Evolutionary conservation across 371 early-diverging fungal species (phyloP).

Genomic region (Conidiobolus incongruus): DNA sequence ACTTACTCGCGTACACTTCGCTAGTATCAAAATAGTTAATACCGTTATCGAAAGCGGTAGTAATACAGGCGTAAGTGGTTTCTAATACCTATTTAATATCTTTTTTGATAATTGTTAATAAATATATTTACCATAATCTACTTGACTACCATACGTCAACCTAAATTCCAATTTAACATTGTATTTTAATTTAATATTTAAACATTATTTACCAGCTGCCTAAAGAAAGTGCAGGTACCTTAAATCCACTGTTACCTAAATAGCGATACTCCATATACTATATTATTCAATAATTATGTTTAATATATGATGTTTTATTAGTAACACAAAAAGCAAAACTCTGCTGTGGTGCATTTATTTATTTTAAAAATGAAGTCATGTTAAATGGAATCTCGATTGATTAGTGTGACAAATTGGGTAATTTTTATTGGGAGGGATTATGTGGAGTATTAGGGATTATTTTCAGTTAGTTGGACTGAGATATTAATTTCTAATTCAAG

Average conservation of each 20-base stretch:
- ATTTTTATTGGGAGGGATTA: no score
- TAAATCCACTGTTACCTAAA: constrained; percentile 57
- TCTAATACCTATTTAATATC: constrained; percentile 9
- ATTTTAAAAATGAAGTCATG: no score
- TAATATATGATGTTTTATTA: no score
- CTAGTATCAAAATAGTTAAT: constrained; percentile 71
- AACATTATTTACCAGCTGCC: constrained; percentile 18
- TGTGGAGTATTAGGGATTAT: no score
- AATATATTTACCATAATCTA: constrained; percentile 6
- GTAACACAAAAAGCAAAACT: no score
- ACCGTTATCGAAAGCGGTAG: constrained; percentile 45
- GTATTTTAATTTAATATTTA: background rate
- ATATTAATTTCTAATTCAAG: no score
- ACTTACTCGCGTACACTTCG: constrained; percentile 34
- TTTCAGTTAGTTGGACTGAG: no score
- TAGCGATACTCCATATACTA: constrained; percentile 59
- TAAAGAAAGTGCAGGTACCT: constrained; percentile 29
- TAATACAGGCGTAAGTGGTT: constrained; percentile 37
- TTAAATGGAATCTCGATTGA: no score
- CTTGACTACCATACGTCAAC: constrained; percentile 32
- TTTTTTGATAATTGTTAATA: background rate
- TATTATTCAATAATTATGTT: no score
- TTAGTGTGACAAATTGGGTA: no score
- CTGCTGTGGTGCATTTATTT: no score
- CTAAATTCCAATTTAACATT: constrained; percentile 12